These are phyloP conservation scores for Candida ponderosae DNA, from an alignment of 805 yeast species.

Conservation along the genomic window DNA sequence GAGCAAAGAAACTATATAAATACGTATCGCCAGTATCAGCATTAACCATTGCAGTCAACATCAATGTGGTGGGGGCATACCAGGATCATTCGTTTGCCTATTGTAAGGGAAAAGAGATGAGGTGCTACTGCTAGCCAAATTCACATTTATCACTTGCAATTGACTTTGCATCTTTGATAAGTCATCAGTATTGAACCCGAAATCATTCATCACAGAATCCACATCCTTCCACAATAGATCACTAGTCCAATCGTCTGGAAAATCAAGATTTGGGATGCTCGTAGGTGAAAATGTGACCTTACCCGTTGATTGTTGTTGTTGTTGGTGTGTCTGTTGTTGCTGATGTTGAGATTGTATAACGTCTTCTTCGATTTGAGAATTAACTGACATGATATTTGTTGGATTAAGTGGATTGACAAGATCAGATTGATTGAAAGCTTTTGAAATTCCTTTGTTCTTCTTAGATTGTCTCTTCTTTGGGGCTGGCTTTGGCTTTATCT, in stretches of 20 bases:
- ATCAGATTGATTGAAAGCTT: too few species aligned
- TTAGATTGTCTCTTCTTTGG: background rate
- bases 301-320: conserved; percentile 1
- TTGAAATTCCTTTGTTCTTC: background rate
- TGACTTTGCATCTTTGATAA: conserved; percentile 4
- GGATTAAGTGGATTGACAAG: too few species aligned
- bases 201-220: conserved; percentile 84
- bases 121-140: background rate
- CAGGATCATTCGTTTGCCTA: too few species aligned
- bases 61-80: too few species aligned
- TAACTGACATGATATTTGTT: too few species aligned
- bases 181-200: conserved; percentile 66
- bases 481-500: conserved; percentile 1
- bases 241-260: conserved; percentile 34
- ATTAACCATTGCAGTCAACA: too few species aligned
- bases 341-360: conserved; percentile 3
- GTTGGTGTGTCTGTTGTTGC: conserved; percentile 5
- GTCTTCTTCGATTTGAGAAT: too few species aligned
- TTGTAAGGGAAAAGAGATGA: conserved; percentile 1
- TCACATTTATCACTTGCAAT: too few species aligned
- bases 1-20: too few species aligned
- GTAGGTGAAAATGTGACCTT: conserved; percentile 13
- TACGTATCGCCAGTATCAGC: too few species aligned
- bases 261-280: conserved; percentile 18
- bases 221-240: conserved; percentile 63